Percentiles rank a stretch among this genome's conserved stretches.
Conservation (phyloP, 2,329 filamentous ascomycete genomes). For the Diaporthe vexans region DNA sequence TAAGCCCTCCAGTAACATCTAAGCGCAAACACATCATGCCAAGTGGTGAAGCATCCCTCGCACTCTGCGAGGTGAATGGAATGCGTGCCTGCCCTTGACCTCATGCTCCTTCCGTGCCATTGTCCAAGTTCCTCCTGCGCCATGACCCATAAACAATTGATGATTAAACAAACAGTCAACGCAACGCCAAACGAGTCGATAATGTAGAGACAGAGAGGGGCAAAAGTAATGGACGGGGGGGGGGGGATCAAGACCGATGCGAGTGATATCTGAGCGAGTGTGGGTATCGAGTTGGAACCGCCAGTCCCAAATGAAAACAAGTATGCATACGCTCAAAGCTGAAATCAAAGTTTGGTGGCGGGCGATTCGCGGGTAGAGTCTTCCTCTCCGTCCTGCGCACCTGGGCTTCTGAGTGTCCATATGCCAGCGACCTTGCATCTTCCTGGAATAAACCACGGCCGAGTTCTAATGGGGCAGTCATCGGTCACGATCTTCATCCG, state of each 20-base stretch:
- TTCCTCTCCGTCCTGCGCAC: neutral
- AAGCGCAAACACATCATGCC: slow-evolving; percentile 14
- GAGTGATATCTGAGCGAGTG: slow-evolving; percentile 39
- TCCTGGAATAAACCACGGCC: neutral
- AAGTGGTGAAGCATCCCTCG: neutral
- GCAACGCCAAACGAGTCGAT: slow-evolving; percentile 33
- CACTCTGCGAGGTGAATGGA: neutral
- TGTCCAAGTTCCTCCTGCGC: slow-evolving; percentile 25
- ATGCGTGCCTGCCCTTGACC: slow-evolving; percentile 13
- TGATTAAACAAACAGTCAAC: neutral
- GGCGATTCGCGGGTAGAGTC: too few relatives aligned
- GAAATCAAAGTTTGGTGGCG: slow-evolving; percentile 7
- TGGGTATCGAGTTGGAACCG: slow-evolving; percentile 36
- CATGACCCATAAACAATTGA: slow-evolving; percentile 5
- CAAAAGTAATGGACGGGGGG: neutral
- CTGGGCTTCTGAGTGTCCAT: neutral
- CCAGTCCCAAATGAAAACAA: slow-evolving; percentile 25
- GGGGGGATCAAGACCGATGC: slow-evolving; percentile 5
- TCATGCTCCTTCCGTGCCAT: slow-evolving; percentile 11
- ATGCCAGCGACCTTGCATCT: neutral
- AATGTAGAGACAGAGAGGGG: slow-evolving; percentile 2
- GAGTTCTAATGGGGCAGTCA: slow-evolving; percentile 1
- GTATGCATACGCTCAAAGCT: slow-evolving; percentile 35
- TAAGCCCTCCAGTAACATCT: slow-evolving; percentile 21
- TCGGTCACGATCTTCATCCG: slow-evolving; percentile 40